Evolutionary conservation across 164 flowering plant species (phyloP).

Genomic region (Protea cynaroides): DNA sequence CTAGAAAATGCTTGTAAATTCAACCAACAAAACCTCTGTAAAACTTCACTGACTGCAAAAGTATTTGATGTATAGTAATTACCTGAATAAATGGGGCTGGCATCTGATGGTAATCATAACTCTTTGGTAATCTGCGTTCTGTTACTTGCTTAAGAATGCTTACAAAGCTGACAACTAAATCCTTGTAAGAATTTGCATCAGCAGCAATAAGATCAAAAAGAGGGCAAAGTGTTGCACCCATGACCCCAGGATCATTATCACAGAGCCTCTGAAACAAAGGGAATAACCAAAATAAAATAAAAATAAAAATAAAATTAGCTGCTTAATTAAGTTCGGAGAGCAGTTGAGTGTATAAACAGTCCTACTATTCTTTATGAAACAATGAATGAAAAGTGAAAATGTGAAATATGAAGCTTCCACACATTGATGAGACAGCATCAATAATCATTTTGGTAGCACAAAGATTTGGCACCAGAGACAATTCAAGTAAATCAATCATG

Average conservation of each 20-base stretch:
- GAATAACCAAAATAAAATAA: neutral
- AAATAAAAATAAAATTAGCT: too few relatives aligned
- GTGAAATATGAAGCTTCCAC: neutral
- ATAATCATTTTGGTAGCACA: neutral
- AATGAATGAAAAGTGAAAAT: too few relatives aligned
- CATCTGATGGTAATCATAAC: slow-evolving; percentile 95
- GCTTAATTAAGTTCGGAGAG: too few relatives aligned
- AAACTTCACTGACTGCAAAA: neutral
- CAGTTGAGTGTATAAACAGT: too few relatives aligned
- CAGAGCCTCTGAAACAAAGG: slow-evolving; percentile 64
- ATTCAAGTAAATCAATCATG: neutral
- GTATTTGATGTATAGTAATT: neutral
- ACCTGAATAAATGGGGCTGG: slow-evolving; percentile 99
- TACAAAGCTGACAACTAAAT: slow-evolving; percentile 77
- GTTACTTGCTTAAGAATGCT: slow-evolving; percentile 97
- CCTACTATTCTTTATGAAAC: too few relatives aligned
- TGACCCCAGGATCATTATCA: slow-evolving; percentile 98
- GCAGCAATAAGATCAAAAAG: slow-evolving; percentile 74
- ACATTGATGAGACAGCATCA: neutral
- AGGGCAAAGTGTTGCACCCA: slow-evolving; percentile 98
- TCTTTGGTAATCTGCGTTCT: slow-evolving; percentile 84
- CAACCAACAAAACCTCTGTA: neutral
- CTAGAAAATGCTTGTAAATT: neutral
- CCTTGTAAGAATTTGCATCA: slow-evolving; percentile 73
- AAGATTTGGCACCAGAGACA: neutral